Evolutionary conservation across 2,329 filamentous ascomycete species (phyloP), one percentile per base, ranked within the genome.

Genomic region (Venturia pyrina): DNA sequence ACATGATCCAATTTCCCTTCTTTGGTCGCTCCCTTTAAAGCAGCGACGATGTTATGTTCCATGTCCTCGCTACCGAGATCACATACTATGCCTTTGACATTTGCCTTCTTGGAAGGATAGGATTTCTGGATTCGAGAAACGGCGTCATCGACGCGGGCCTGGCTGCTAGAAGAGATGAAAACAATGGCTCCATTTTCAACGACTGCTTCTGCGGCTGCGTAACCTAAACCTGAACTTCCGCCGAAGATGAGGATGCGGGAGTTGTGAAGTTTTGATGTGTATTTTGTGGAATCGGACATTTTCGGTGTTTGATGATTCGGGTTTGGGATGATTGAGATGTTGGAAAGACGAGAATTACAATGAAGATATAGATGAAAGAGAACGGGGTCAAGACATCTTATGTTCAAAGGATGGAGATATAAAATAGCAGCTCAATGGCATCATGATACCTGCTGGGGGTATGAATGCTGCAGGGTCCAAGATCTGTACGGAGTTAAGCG

Each of bases 221-320:
- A 85, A 41, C 87, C 87, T 50, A 89, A 86, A 63, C 87, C 87
- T 19, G 82, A 81, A 1, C 84, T 83, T 50, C 85, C 87, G 57
- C 87, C 87, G 60, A 89, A 79, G 71, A 89, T 75, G 50, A 90
- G 81, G 69, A 87, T 74, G 67, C 77, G 78, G 37, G 75, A 72
- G 68, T 72, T 73, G 13, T 73, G 68, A 41, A 84, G 80, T 71
- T 82, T 83, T 69, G 80, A 80, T 65, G 73, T 75, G 70, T 80
- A 80, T 69, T 79, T 80, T 65, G 69, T 72, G 70, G 78, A 74
- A 69, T 80, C 78, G 17, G 76, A 57, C 76, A 78, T 78, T 59
- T 40, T 59, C 37, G 21, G 24, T 48, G 44, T 17, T 21, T 1
- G 19, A 3, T 15, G 24, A 32, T 13, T 32, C 32, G 17, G 46